These are phyloP conservation scores for Phaeolepiota aurea DNA, from an alignment of 768 basidiomycete genomes.

Conservation along the genomic window DNA sequence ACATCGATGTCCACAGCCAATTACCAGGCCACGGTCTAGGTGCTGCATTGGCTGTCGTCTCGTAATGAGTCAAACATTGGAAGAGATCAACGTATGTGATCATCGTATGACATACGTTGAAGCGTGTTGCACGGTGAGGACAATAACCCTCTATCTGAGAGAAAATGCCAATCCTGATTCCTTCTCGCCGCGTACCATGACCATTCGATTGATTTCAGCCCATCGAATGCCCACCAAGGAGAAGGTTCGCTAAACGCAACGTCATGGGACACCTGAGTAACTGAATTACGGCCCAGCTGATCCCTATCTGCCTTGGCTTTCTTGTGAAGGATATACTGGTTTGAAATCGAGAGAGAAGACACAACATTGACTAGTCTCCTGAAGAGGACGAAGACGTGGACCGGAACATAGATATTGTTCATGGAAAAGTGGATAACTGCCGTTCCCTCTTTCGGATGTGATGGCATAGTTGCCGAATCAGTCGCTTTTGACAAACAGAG, in stretches of 20 bases:
- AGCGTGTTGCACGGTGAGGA: neutral
- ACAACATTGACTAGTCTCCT: constrained; percentile 62
- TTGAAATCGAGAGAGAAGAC: constrained; percentile 62
- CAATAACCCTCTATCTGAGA: neutral
- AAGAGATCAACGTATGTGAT: neutral
- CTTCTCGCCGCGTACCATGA: constrained; percentile 17
- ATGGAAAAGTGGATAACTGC: no score
- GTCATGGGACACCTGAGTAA: no score
- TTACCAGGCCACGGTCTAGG: constrained; percentile 13
- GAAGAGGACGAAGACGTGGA: constrained; percentile 51
- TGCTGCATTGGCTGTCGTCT: constrained; percentile 6
- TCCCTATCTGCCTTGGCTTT: constrained; percentile 7
- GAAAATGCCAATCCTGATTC: constrained; percentile 14
- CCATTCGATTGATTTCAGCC: constrained; percentile 16
- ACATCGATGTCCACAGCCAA: constrained; percentile 19
- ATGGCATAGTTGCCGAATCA: no score
- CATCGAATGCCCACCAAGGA: constrained; percentile 8
- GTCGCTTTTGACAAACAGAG: no score
- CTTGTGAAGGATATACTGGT: constrained; percentile 43
- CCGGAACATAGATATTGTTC: constrained; percentile 44
- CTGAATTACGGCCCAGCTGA: no score
- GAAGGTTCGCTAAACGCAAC: neutral
- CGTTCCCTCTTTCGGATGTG: no score
- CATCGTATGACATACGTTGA: neutral
- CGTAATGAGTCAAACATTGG: no score